A percentile compares a stretch with the other conserved stretches of the same genome.
phyloP scores from a whole-genome alignment of 306 rosid species.

The Inga oerstediana region DNA sequence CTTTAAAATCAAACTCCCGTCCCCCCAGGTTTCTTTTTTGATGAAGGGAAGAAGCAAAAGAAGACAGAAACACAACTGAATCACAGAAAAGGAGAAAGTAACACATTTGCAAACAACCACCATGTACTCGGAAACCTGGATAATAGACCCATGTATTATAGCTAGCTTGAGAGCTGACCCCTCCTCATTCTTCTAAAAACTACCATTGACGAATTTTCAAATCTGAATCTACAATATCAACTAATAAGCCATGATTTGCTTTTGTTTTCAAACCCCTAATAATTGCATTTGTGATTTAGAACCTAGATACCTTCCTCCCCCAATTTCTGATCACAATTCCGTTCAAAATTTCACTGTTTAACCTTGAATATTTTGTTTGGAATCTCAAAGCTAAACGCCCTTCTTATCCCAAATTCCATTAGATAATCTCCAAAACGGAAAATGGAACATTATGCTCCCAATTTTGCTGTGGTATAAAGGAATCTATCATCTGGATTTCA shows the following conservation, averaged over 20 bases:
- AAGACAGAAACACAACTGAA: background rate
- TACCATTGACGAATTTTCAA: background rate
- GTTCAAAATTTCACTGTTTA: background rate
- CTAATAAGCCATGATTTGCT: background rate
- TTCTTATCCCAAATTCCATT: background rate
- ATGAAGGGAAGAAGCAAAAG: background rate
- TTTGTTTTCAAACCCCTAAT: background rate
- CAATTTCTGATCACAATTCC: background rate
- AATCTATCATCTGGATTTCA: background rate
- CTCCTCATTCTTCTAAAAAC: background rate
- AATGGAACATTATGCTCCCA: background rate
- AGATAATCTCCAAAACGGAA: background rate
- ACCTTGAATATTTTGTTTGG: background rate
- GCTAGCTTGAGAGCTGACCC: background rate
- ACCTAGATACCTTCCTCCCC: background rate
- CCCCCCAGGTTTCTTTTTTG: background rate
- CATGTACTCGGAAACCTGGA: background rate
- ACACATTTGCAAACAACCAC: background rate
- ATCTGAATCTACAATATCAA: background rate
- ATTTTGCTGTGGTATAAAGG: background rate
- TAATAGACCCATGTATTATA: background rate
- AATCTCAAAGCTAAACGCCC: background rate
- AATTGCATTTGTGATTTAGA: background rate
- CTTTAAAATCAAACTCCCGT: background rate
- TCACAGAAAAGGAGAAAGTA: conserved; percentile 9